These are phyloP conservation scores for Apiospora marii DNA, from an alignment of 2,329 filamentous ascomycete genomes.

Conservation along the genomic window DNA sequence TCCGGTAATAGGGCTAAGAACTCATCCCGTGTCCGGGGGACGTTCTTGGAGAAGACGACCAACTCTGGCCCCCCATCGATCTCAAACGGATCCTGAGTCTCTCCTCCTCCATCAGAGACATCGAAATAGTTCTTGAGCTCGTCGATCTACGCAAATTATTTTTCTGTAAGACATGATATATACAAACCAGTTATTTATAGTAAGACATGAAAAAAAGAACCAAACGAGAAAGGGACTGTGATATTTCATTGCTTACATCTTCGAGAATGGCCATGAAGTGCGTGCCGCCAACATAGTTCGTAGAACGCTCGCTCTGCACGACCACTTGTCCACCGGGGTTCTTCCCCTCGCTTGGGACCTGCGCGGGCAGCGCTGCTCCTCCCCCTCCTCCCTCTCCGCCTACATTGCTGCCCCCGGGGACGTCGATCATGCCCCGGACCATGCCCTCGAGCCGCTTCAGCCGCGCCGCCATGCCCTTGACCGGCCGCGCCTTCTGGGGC, in stretches of 20 bases:
- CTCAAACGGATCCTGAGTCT: conserved; percentile 40
- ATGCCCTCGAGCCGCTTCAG: conserved; percentile 64
- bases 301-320: conserved; percentile 50
- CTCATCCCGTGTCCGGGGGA: conserved; percentile 52
- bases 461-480: conserved; percentile 61
- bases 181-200: neutral
- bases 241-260: conserved; percentile 52
- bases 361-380: neutral
- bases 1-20: conserved; percentile 58
- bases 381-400: neutral
- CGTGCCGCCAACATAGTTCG: conserved; percentile 65
- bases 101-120: conserved; percentile 47
- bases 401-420: conserved; percentile 29
- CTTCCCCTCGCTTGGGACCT: conserved; percentile 27
- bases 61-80: conserved; percentile 50
- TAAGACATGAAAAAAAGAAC: neutral
- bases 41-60: conserved; percentile 50
- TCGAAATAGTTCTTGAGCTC: conserved; percentile 67
- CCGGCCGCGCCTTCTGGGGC: conserved; percentile 49
- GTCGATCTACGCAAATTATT: conserved; percentile 55
- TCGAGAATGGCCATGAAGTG: conserved; percentile 68
- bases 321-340: conserved; percentile 51
- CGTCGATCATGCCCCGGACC: conserved; percentile 64
- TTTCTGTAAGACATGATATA: neutral
- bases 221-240: neutral